Conservation (phyloP, 805 yeast genomes). For the Yamadazyma laniorum region DNA sequence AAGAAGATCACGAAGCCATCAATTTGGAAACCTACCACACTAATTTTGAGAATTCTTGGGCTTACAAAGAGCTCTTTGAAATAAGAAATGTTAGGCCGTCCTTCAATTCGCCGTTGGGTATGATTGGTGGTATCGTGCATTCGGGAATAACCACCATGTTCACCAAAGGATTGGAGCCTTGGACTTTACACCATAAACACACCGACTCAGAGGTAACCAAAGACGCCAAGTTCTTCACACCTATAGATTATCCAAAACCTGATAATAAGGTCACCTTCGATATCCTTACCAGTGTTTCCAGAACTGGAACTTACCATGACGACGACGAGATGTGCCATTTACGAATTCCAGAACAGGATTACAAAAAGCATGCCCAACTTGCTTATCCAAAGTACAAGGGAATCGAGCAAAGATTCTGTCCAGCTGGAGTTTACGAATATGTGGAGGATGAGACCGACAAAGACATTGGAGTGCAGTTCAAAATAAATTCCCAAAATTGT, state of each 20-base stretch:
- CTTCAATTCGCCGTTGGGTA: conserved; percentile 71
- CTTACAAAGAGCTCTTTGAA: conserved; percentile 73
- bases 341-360: conserved; percentile 58
- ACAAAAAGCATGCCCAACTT: conserved; percentile 60
- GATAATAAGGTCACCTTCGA: conserved; percentile 93
- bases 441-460: conserved; percentile 54
- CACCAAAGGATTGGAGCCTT: conserved; percentile 77
- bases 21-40: conserved; percentile 60
- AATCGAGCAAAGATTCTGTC: conserved; percentile 89
- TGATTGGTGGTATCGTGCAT: conserved; percentile 76
- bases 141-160: conserved; percentile 83
- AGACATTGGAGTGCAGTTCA: conserved; percentile 73
- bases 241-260: conserved; percentile 91
- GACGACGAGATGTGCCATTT: conserved; percentile 93
- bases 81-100: conserved; percentile 94
- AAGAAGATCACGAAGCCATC: conserved; percentile 28
- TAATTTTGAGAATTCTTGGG: conserved; percentile 77
- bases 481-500: conserved; percentile 95
- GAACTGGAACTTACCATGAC: conserved; percentile 95
- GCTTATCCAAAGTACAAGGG: conserved; percentile 81
- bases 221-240: conserved; percentile 61
- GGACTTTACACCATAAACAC: conserved; percentile 72
- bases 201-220: conserved; percentile 75
- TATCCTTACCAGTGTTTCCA: conserved; percentile 86
- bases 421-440: conserved; percentile 98